Evolutionary conservation across 2,329 filamentous ascomycete species (phyloP), one percentile per base, ranked within the genome.

Genomic region (Ilyonectria robusta): DNA sequence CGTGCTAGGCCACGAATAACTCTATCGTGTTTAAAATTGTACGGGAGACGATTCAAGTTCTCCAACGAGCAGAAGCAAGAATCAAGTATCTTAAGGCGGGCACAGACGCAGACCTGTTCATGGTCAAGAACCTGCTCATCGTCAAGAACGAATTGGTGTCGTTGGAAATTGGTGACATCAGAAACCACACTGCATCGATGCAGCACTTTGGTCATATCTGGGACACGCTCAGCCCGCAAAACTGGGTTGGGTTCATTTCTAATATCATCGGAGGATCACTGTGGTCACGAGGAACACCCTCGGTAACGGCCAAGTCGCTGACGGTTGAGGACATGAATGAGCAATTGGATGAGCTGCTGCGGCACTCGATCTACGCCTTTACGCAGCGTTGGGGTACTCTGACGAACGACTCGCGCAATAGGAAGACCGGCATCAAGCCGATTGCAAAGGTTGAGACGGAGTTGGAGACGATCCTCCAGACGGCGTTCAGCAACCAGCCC

Each of bases 131-230:
- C 78, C 87, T 99, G 2, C 91, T 99, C 56, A 92, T 98, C 56
- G 88, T 99, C 58, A 98, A 98, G 81, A 97, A 98, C 78, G 94
- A 98, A 78, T 93, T 99, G 58, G 91, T 99, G 29, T 95, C 95
- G 10, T 94, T 99, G 68, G 96, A 99, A 82, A 98, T 99, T 72
- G 95, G 89, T 58, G 89, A 91, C 71, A 86, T 90, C 17, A 84
- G 88, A 66, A 87, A 86, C 62, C 84, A 87, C 50, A 67, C 77
- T 13, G 66, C 72, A 29, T 78, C 80, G 6, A 86, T 89, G 83
- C 88, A 91, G 72, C 89, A 92, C 74, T 91, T 92, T 74, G 82
- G 85, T 17, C 88, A 88, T 68, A 91, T 92, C 46, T 91, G 89
- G 89, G 88, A 90, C 58, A 88, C 88, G 0, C 83, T 91, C 13